Conservation (phyloP, 805 yeast species). For the Candida sphagnicola region DNA sequence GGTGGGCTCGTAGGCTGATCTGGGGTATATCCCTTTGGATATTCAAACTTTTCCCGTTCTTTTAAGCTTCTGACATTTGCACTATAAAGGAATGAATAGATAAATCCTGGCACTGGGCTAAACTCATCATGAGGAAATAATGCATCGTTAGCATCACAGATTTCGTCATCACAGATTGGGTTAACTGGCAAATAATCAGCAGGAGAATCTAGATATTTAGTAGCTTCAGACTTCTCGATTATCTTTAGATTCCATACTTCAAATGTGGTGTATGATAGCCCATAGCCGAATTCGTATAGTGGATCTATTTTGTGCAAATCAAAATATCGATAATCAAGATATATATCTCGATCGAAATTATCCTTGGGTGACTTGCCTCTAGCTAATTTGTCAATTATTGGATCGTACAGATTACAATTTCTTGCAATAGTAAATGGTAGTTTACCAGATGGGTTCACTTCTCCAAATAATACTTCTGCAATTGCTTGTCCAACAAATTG, state of each 20-base stretch:
- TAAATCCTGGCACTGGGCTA: conserved; percentile 50
- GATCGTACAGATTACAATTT: conserved; percentile 43
- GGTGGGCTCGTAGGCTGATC: conserved; percentile 34
- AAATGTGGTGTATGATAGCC: conserved; percentile 51
- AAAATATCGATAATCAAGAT: no score
- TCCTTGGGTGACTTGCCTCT: no score
- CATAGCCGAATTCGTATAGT: conserved; percentile 60
- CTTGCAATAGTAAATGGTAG: conserved; percentile 63
- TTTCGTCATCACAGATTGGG: conserved; percentile 41
- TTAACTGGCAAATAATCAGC: conserved; percentile 42
- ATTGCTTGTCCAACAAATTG: conserved; percentile 53
- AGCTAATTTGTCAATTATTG: conserved; percentile 35
- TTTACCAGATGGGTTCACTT: conserved; percentile 58
- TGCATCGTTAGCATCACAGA: conserved; percentile 53
- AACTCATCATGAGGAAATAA: conserved; percentile 50
- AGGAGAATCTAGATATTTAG: conserved; percentile 44
- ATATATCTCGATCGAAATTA: no score
- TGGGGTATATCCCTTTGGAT: conserved; percentile 36
- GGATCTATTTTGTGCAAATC: no score
- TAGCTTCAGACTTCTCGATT: conserved; percentile 38
- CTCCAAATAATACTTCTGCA: conserved; percentile 58
- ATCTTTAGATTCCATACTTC: conserved; percentile 34
- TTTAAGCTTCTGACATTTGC: conserved; percentile 31
- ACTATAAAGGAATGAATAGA: conserved; percentile 51
- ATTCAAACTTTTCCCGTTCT: conserved; percentile 34